Percentiles rank a stretch among this genome's conserved stretches.
Evolutionary conservation across 495 filamentous ascomycete genomes (phyloP).

Genomic region (Paragyromitra xinjiangensis): DNA sequence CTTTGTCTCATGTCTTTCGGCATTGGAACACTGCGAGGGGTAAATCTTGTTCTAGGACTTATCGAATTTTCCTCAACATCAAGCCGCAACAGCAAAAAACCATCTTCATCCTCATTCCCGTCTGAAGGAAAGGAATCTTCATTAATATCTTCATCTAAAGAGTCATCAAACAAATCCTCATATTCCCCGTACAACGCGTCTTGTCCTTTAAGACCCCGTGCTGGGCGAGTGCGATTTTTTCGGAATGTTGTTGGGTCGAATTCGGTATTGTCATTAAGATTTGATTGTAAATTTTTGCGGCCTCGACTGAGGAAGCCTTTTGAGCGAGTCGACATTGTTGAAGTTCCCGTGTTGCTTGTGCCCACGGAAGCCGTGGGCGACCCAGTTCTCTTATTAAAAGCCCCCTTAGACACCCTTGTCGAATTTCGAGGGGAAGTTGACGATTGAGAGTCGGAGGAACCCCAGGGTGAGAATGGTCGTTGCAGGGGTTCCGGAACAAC

Average conservation of each 20-base stretch:
- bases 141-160: conserved; percentile 49
- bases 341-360: conserved; percentile 45
- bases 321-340: conserved; percentile 47
- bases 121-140: conserved; percentile 53
- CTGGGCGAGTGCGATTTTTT: conserved; percentile 55
- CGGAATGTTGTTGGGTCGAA: conserved; percentile 58
- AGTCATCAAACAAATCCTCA: conserved; percentile 56
- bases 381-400: conserved; percentile 54
- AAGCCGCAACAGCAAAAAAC: conserved; percentile 47
- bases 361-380: conserved; percentile 53
- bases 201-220: conserved; percentile 47
- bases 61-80: conserved; percentile 34
- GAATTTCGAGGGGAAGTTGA: conserved; percentile 52
- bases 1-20: conserved; percentile 42
- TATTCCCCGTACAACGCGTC: conserved; percentile 58
- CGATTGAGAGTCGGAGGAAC: conserved; percentile 52
- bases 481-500: conserved; percentile 47
- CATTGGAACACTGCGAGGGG: conserved; percentile 48
- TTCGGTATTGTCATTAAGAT: conserved; percentile 38
- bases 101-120: conserved; percentile 53
- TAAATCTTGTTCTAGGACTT: conserved; percentile 46
- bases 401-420: conserved; percentile 45
- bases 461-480: conserved; percentile 53
- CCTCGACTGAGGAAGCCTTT: conserved; percentile 51
- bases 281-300: conserved; percentile 48